Base-by-base conservation (phyloP, 2,329 filamentous ascomycete species). In the Fusarium penzigii region DNA sequence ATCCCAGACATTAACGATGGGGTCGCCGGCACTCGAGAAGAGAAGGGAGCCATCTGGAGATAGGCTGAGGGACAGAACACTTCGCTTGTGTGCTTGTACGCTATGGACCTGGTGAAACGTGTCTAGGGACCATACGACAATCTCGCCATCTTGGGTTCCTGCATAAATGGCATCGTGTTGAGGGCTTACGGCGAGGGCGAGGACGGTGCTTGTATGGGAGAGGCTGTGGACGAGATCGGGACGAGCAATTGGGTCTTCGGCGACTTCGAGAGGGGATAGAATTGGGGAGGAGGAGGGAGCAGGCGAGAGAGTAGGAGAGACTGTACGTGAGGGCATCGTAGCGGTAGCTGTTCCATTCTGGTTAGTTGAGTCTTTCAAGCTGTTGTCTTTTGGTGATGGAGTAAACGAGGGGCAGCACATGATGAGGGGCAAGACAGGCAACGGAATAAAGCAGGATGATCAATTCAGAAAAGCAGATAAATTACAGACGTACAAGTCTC, bases 1-100 rank as follows among this genome's bases (percentile, higher is more conserved):
- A 63, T 86, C 88, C 94, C 94, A 99, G 40, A 96, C 90, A 69
- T 96, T 97, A 67, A 97, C 87, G 52, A 97, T 88, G 2, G 93
- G 90, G 67, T 99, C 94, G 61, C 92, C 92, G 10, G 92, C 93
- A 63, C 89, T 95, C 11, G 93, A 97, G 71, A 99, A 93, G 10
- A 99, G 82, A 29, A 96, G 78, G 14, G 78, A 79, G 56, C 84
- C 79, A 69, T 95, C 87, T 46, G 85, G 80, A 9, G 90, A 92
- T 25, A 99, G 79, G 67, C 86, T 89, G 3, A 99, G 80, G 51
- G 88, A 91, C 44, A 99, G 84, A 17, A 99, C 89, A 67, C 91
- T 96, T 49, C 94, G 90, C 68, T 90, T 88, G 75, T 99, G 94
- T 6, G 91, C 94, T 68, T 94, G 89, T 17, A 97, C 85, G 29